A percentile compares a stretch with the other conserved stretches of the same genome.
Evolutionary conservation across 371 early-diverging fungal species (phyloP).

Genomic region (Lichtheimia ornata): DNA sequence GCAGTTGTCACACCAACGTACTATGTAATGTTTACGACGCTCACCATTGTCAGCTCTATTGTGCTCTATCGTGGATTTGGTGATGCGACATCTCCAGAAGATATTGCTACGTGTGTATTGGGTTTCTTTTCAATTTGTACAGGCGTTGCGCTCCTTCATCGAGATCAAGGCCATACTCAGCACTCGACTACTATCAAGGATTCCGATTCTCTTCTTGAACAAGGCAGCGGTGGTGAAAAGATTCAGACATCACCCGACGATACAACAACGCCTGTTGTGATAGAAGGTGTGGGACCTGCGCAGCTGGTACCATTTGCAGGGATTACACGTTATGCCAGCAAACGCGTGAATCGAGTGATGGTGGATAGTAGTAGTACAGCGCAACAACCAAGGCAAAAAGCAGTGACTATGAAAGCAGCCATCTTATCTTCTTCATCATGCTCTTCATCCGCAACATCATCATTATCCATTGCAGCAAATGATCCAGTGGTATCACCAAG

Average conservation of each 20-base stretch:
- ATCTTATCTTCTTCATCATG: background rate
- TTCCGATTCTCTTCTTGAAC: too few species aligned
- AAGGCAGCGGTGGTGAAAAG: background rate
- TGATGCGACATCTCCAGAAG: constrained; percentile 60
- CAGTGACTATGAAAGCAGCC: background rate
- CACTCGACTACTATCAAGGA: too few species aligned
- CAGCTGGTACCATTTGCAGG: constrained; percentile 9
- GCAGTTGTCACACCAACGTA: constrained; percentile 91
- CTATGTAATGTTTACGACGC: constrained; percentile 92
- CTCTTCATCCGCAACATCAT: background rate
- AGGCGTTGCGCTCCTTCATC: constrained; percentile 43
- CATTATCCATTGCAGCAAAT: background rate
- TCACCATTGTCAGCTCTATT: constrained; percentile 87
- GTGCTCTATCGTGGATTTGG: constrained; percentile 84
- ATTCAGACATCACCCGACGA: background rate
- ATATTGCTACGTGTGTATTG: constrained; percentile 81
- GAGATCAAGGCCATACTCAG: background rate
- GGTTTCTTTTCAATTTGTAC: constrained; percentile 90
- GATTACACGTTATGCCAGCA: constrained; percentile 9
- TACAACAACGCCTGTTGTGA: too few species aligned
- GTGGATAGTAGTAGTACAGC: background rate
- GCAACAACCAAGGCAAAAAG: background rate
- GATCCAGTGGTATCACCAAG: background rate
- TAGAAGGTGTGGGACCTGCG: constrained; percentile 1
- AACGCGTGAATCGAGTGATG: background rate